Evolutionary conservation across 1,284 basidiomycete genomes (phyloP), one percentile per base, ranked within the genome.

Genomic region (Peniophora sp.): DNA sequence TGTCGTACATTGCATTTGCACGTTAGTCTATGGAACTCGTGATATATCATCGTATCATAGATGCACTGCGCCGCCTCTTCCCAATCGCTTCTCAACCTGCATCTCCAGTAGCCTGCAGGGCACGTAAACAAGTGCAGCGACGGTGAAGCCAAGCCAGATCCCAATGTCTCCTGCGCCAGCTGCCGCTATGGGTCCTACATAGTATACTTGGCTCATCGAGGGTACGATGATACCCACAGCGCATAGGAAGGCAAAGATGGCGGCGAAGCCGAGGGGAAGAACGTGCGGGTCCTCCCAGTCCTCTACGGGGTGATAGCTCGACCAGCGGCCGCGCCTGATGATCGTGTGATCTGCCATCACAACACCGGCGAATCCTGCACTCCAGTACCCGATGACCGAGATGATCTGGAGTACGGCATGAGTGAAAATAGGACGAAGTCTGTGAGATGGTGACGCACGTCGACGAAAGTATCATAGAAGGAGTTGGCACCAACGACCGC

Each of bases 171-270:
- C 82, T 12, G 79, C 76, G 2, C 78, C 72, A 10, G 50, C 53
- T 27, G 47, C 55, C 47, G 76, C 74, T 24, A 78, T 62, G 1
- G 75, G 73, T 2, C 76, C 75, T 53, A 64, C 69, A 59, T 75
- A 83, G 78, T 78, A 83, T 24, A 64, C 71, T 54, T 84, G 80
- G 51, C 73, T 69, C 75, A 81, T 83, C 55, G 73, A 80, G 32
- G 75, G 72, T 14, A 82, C 69, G 49, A 82, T 71, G 48, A 79
- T 63, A 2, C 73, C 76, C 53, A 75, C 71, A 2, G 71, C 67
- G 8, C 65, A 67, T 0, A 63, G 48, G 56, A 81, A 76, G 2
- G 80, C 72, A n/a, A 71, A 37, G 2, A 76, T 56, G 1, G 78
- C 79, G 2, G 81, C 74, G 17, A 68, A 52, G 5, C 77, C 73